These are phyloP conservation scores for Saturnispora serradocipensis DNA, from an alignment of 805 yeast genomes.

Conservation along the genomic window DNA sequence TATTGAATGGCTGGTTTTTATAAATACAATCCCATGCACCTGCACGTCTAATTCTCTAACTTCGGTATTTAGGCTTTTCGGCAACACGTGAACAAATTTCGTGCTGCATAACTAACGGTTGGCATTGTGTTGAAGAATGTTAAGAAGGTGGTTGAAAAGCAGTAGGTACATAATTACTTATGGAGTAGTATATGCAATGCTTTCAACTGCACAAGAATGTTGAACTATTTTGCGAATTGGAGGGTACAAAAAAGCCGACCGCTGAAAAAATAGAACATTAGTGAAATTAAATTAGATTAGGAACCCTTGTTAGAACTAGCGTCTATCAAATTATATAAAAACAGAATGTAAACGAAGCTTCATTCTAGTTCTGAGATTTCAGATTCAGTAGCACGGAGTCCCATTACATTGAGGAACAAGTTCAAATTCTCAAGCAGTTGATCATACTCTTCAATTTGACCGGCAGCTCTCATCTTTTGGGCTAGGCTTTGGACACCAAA, in stretches of 20 bases:
- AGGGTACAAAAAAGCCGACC: background rate
- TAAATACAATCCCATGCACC: background rate
- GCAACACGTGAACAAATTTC: background rate
- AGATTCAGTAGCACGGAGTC: conserved; percentile 81
- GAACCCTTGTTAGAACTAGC: background rate
- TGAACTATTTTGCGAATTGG: background rate
- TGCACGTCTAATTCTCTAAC: background rate
- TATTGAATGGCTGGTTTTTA: background rate
- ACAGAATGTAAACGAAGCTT: background rate
- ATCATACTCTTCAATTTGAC: conserved; percentile 40
- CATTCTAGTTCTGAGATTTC: conserved; percentile 66
- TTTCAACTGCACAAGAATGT: background rate
- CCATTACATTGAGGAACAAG: conserved; percentile 92
- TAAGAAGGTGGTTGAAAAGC: background rate
- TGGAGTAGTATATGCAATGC: too few species aligned
- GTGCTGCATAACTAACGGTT: background rate
- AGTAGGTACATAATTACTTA: background rate
- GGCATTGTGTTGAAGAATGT: background rate
- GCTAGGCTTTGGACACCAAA: conserved; percentile 81
- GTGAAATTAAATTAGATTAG: too few species aligned
- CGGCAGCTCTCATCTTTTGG: conserved; percentile 32
- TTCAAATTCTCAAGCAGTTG: conserved; percentile 66
- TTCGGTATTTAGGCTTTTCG: background rate
- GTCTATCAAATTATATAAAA: background rate
- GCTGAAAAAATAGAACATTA: background rate